Conservation (phyloP, 176 grass and related monocot species). For the Carex myosuroides region DNA sequence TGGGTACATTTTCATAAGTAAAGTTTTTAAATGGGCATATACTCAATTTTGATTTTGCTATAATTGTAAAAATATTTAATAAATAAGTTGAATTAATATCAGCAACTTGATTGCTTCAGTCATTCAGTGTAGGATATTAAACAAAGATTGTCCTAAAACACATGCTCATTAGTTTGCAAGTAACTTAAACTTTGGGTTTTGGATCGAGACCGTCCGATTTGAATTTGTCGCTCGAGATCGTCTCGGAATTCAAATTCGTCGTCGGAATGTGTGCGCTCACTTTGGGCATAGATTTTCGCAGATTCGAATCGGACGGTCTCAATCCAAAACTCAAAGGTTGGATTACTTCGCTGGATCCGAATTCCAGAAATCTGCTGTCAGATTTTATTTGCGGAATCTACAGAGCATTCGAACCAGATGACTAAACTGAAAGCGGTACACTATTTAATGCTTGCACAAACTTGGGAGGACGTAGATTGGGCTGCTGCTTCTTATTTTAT, state of each 20-base stretch:
- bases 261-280: no score
- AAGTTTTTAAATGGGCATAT: not conserved
- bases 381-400: conserved; percentile 5
- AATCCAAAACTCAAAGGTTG: no score
- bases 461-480: not conserved
- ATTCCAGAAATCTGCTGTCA: not conserved
- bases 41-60: no score
- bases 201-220: no score
- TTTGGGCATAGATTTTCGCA: no score
- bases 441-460: not conserved
- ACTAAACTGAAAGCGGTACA: not conserved
- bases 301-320: no score
- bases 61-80: no score
- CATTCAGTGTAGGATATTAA: not conserved
- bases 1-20: not conserved
- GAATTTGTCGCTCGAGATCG: no score
- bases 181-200: no score
- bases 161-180: not conserved
- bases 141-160: not conserved
- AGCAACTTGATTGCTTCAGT: not conserved
- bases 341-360: no score
- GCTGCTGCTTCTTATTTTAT: not conserved
- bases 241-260: no score
- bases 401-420: not conserved
- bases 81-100: not conserved